Base-by-base conservation (phyloP, 2,329 filamentous ascomycete species). In the Colletotrichum siamense region DNA sequence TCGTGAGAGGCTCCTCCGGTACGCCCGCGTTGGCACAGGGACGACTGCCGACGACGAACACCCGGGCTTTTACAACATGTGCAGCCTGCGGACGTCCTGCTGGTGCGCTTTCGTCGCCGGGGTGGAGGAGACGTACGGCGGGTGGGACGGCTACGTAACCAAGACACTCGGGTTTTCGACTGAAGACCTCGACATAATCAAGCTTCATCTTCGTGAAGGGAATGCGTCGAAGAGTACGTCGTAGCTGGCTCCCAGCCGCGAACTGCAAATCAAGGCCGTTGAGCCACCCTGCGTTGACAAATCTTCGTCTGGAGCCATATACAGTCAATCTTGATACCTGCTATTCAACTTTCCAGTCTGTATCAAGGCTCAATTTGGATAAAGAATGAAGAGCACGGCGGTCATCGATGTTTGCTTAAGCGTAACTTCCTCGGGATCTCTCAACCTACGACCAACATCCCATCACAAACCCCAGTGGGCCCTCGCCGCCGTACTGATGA, bases 11-110 rank as follows among this genome's bases (percentile, higher is more conserved):
- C 86, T 92, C 7, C 77, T 89, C 15, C 79, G 81, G 6, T 88
- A 87, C 70, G 86, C 88, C 15, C 79, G 85, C 75, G 79, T 81
- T 34, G 86, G 84, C 28, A 79, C 86, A 1, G 83, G 84, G 9
- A 81, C 84, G 22, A 79, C 80, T 30, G 30, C 8, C 24, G 30
- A 62, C 10, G 52, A 72, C 4, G 82, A 83, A 67, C 78, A 83
- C 1, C 88, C 89, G 1, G 89, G 89, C 3, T 89, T 91, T 79
- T 80, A 84, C 75, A 90, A 90, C 79, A 80, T 91, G 61, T 81
- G 85, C 75, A 88, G 82, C 76, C 79, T 91, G 78, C 85, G 83
- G 36, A 83, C 82, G 18, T 80, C 81, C 15, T 88, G 85, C 78
- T 91, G 89, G 86, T 76, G 84, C 13, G 86, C 85, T 1, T 89